Evolutionary conservation across 768 basidiomycete species (phyloP).

Genomic region (Imleria badia): DNA sequence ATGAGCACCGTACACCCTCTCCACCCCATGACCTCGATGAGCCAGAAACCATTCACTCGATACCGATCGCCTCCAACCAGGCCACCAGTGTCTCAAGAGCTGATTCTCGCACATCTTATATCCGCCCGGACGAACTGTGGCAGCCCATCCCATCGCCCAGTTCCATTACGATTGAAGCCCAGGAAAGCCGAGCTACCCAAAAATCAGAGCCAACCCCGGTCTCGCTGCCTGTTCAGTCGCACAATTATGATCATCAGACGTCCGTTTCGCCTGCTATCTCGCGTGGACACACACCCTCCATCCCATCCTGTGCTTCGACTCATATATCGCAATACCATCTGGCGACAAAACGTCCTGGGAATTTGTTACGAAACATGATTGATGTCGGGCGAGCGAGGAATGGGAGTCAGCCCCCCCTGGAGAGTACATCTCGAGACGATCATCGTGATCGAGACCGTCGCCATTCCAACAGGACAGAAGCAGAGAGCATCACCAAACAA

Average conservation of each 20-base stretch:
- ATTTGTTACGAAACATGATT: too few species aligned
- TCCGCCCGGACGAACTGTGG: too few species aligned
- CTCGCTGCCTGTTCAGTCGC: slow-evolving; percentile 26
- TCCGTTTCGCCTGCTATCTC: slow-evolving; percentile 17
- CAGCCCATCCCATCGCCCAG: too few species aligned
- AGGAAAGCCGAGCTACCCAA: too few species aligned
- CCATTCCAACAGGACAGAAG: slow-evolving; percentile 22
- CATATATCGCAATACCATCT: slow-evolving; percentile 33
- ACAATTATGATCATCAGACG: slow-evolving; percentile 29
- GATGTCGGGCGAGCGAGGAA: slow-evolving; percentile 20
- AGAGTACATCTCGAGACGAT: slow-evolving; percentile 16
- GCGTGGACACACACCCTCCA: too few species aligned
- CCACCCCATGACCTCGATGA: slow-evolving; percentile 6
- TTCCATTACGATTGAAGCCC: too few species aligned
- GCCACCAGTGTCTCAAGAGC: too few species aligned
- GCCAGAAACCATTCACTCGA: too few species aligned
- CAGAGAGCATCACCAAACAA: slow-evolving; percentile 27
- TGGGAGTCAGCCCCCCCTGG: slow-evolving; percentile 24
- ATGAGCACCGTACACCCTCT: slow-evolving; percentile 11
- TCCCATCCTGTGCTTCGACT: slow-evolving; percentile 30
- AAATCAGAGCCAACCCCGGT: slow-evolving; percentile 13
- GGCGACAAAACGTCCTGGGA: slow-evolving; percentile 26
- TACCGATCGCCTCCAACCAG: too few species aligned
- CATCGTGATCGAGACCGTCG: too few species aligned
- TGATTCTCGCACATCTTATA: too few species aligned